These are phyloP conservation scores for Cystofilobasidium ferigula DNA, from an alignment of 768 basidiomycete genomes.

Conservation along the genomic window DNA sequence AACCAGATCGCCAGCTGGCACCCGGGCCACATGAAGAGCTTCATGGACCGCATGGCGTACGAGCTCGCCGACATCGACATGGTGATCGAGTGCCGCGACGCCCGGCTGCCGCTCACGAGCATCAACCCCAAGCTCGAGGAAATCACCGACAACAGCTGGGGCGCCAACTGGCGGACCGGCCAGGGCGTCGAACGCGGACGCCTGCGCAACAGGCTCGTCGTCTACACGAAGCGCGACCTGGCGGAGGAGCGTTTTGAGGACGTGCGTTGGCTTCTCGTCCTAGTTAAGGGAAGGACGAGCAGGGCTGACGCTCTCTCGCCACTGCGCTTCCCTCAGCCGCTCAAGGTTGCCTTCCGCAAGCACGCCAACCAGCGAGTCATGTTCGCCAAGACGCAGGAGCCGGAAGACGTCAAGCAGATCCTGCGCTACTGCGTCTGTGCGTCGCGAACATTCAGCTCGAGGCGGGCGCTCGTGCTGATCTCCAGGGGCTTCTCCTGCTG, in stretches of 20 bases:
- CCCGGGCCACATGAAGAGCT: conserved; percentile 83
- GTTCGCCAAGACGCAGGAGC: conserved; percentile 39
- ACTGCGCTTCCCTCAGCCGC: conserved; percentile 32
- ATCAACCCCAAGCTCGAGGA: conserved; percentile 84
- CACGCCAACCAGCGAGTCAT: conserved; percentile 38
- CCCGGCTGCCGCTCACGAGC: conserved; percentile 82
- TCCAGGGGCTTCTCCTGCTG: not conserved
- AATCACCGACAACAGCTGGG: conserved; percentile 33
- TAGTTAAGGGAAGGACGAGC: no score
- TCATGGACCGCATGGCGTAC: conserved; percentile 61
- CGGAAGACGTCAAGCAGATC: conserved; percentile 37
- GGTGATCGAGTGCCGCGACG: conserved; percentile 87
- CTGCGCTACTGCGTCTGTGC: conserved; percentile 37
- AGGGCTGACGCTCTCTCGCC: not conserved
- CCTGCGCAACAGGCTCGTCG: conserved; percentile 71
- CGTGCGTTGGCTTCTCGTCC: conserved; percentile 44
- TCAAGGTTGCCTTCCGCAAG: conserved; percentile 37
- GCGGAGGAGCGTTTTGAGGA: conserved; percentile 78
- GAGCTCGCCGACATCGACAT: conserved; percentile 59
- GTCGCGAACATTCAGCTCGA: not conserved
- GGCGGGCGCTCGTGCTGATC: not conserved
- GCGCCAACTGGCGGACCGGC: conserved; percentile 25
- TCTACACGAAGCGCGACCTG: conserved; percentile 86
- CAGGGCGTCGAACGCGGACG: conserved; percentile 29
- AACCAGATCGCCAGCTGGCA: conserved; percentile 16